Conservation (phyloP, 1,284 basidiomycete species). For the Athelia psychrophila region DNA sequence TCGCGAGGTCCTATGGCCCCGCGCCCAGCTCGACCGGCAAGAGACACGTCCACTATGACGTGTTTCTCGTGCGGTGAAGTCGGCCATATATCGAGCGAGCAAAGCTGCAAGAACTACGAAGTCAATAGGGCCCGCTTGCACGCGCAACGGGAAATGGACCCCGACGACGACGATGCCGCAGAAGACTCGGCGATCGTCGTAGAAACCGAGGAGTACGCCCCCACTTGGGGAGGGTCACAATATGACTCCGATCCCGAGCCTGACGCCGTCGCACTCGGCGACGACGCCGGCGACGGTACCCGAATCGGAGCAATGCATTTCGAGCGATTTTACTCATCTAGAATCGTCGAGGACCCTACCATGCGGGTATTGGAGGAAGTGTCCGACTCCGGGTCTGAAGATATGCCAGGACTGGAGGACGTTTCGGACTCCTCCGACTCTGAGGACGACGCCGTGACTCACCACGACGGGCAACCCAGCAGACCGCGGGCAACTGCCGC, state of each 20-base stretch:
- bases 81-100: not conserved
- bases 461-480: no score
- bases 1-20: not conserved
- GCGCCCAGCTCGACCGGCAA: not conserved
- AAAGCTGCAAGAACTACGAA: not conserved
- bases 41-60: not conserved
- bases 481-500: no score
- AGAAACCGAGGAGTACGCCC: not conserved
- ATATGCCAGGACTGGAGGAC: no score
- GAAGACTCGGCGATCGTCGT: constrained; percentile 1
- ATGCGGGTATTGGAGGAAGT: no score
- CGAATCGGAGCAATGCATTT: not conserved
- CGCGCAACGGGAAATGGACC: not conserved
- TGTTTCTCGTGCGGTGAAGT: not conserved
- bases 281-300: not conserved
- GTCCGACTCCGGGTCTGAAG: no score
- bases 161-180: not conserved
- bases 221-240: constrained; percentile 10
- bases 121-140: not conserved
- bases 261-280: not conserved
- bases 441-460: no score
- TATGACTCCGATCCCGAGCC: constrained; percentile 3
- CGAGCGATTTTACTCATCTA: no score
- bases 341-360: no score
- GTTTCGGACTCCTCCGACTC: no score